Conservation (phyloP, 352 stramenopile species). For the Globisporangium lucens region DNA sequence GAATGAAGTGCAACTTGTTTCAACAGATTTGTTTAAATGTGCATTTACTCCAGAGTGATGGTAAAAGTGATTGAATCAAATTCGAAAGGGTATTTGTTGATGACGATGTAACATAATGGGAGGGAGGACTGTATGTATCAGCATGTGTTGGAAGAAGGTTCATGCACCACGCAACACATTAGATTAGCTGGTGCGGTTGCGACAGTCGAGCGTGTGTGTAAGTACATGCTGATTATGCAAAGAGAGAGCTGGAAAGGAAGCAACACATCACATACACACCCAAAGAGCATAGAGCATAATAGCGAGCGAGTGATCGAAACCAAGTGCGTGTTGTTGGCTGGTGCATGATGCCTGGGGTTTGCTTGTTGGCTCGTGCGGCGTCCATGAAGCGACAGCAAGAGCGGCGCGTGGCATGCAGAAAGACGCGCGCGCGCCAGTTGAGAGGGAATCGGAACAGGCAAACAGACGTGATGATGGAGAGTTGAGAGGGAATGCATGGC, state of each 20-base stretch:
- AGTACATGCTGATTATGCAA: not conserved
- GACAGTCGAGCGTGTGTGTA: not conserved
- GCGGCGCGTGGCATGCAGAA: not conserved
- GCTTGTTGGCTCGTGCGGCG: not conserved
- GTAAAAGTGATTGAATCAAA: too few species aligned
- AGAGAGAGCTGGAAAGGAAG: not conserved
- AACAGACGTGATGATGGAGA: too few species aligned
- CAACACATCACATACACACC: not conserved
- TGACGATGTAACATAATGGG: too few species aligned
- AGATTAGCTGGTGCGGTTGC: not conserved
- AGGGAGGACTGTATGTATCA: not conserved
- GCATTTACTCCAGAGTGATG: too few species aligned
- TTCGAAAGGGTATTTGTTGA: too few species aligned
- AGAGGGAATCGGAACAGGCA: not conserved
- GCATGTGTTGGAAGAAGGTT: not conserved
- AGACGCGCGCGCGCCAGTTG: not conserved
- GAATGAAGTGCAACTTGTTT: too few species aligned
- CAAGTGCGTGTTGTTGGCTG: not conserved
- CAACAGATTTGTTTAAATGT: too few species aligned
- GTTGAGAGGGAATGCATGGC: too few species aligned
- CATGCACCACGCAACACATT: not conserved
- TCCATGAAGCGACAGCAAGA: not conserved
- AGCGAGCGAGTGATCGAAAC: not conserved
- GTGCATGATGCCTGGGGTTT: not conserved
- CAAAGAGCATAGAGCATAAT: not conserved